Evolutionary conservation across 2,329 filamentous ascomycete genomes (phyloP).

Genomic region (Cadophora luteo-olivacea): DNA sequence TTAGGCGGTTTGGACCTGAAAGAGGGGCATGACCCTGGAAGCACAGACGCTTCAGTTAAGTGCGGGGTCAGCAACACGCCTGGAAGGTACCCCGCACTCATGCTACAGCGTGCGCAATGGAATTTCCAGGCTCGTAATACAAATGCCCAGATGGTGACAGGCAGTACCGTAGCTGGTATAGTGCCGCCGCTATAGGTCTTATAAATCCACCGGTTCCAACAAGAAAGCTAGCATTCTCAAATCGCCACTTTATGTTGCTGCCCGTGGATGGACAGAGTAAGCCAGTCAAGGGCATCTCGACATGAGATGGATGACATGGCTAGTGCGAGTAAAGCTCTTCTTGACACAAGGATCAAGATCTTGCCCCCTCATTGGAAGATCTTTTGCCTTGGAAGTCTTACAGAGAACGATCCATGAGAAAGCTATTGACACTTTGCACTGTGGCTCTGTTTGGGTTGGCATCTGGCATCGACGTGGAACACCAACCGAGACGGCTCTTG

Average conservation of each 20-base stretch:
- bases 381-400: not conserved
- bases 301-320: too few relatives aligned
- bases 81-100: not conserved
- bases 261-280: too few relatives aligned
- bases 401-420: slow-evolving; percentile 67
- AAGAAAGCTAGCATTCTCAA: too few relatives aligned
- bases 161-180: too few relatives aligned
- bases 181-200: too few relatives aligned
- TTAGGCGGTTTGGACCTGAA: not conserved
- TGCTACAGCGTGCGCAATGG: not conserved
- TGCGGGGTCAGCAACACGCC: not conserved
- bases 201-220: too few relatives aligned
- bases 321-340: too few relatives aligned
- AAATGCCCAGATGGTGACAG: too few relatives aligned
- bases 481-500: slow-evolving; percentile 78
- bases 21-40: not conserved
- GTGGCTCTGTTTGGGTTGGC: slow-evolving; percentile 86
- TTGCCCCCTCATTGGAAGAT: not conserved
- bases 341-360: not conserved
- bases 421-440: slow-evolving; percentile 90
- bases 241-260: too few relatives aligned
- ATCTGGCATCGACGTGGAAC: slow-evolving; percentile 79
- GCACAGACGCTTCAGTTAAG: not conserved
- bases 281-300: too few relatives aligned
- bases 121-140: too few relatives aligned